A percentile compares a stretch with the other conserved stretches of the same genome.
phyloP scores from a whole-genome alignment of 768 basidiomycete species.

The Erythrobasidium yunnanense region DNA sequence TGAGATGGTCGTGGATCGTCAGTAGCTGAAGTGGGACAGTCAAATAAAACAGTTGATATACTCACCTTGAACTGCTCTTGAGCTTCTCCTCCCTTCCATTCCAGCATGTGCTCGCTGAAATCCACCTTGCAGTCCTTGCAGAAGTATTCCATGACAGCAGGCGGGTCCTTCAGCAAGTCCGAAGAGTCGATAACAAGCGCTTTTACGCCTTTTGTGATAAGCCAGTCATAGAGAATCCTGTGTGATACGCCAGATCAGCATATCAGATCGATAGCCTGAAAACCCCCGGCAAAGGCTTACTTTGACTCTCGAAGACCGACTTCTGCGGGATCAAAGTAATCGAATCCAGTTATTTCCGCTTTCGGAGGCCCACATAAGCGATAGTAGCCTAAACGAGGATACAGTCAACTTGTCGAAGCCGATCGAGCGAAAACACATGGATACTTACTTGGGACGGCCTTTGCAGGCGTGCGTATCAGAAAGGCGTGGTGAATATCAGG shows the following conservation, averaged over 20 bases:
- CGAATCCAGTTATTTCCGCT: conserved; percentile 35
- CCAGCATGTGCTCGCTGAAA: conserved; percentile 34
- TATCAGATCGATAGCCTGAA: conserved; percentile 16
- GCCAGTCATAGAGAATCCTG: conserved; percentile 23
- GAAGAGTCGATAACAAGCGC: conserved; percentile 36
- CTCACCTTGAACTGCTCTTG: conserved; percentile 35
- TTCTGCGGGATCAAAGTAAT: conserved; percentile 36
- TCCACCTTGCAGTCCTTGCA: conserved; percentile 34
- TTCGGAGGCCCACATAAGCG: conserved; percentile 36
- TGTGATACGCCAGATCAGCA: background rate
- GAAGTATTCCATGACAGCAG: conserved; percentile 29
- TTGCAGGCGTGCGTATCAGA: conserved; percentile 37
- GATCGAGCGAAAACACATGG: background rate
- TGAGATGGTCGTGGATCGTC: no score
- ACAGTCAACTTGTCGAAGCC: background rate
- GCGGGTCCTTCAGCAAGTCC: conserved; percentile 31
- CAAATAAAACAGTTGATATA: no score
- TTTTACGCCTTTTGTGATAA: conserved; percentile 3
- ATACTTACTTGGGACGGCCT: conserved; percentile 33
- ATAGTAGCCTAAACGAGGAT: conserved; percentile 30
- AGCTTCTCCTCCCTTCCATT: conserved; percentile 34
- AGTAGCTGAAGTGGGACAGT: no score
- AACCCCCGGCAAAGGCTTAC: conserved; percentile 28
- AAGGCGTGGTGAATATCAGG: conserved; percentile 37
- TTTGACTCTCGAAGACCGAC: conserved; percentile 35